Base-by-base conservation (phyloP, 352 stramenopile species). In the Pythium volutum region DNA sequence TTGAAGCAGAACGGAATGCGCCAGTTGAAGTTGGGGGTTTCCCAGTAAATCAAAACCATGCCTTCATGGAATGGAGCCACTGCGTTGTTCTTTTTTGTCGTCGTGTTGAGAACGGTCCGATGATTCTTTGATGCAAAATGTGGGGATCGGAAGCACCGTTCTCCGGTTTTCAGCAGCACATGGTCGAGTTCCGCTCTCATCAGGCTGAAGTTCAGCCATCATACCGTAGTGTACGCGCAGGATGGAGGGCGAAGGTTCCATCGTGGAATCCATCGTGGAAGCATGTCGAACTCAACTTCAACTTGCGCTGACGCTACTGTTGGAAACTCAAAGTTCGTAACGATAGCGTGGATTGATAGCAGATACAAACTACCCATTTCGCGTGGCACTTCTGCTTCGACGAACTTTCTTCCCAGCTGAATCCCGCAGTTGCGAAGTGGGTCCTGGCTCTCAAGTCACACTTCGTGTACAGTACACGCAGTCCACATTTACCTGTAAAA, bases 311-410 rank as follows among this genome's bases (percentile, higher is more conserved):
- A 43, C 36, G 6, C n/a, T 43, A 25, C 31, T 36, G 10, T 11
- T n/a, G n/a, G n/a, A n/a, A 36, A 38, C 8, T n/a, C 38, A 38
- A 12, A 33, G 46, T 55, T 55, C 33, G 16, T 55, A 55, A 43
- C 49, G 22, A 7, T 6, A 27, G 26, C 7, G 18, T 27, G 16
- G 15, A 29, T 31, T 27, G 6, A 47, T 22, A 33, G 9, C 33
- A 20, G 49, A 56, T 56, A 56, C 31, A 22, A 56, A 56, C 49
- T 4, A 2, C 25, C 14, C 2, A 7, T 27, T 25, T 48, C n/a
- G 42, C 15, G 8, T 48, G 42, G 48, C 33, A 57, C 51, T 57
- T 57, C 51, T 48, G 51, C 51, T 57, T 57, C 51, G 51, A 57
- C 20, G 25, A 53, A 39, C 46, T 53, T 38, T 48, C 42, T 48